These are phyloP conservation scores for Vigna hirtella DNA, from an alignment of 306 rosid species.

Conservation along the genomic window DNA sequence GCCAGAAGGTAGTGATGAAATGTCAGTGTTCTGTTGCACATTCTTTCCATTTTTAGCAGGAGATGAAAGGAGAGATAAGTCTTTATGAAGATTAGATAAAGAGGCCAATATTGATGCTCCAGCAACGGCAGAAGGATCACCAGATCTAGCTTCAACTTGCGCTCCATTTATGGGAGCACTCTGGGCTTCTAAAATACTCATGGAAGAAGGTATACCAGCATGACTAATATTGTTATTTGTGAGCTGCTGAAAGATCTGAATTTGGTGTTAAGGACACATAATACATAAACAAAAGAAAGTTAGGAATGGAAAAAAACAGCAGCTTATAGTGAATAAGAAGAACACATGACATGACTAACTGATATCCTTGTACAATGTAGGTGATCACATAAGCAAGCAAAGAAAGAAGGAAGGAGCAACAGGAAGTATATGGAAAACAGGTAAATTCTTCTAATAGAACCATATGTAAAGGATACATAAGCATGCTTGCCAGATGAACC, in stretches of 20 bases:
- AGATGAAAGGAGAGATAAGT: constrained; percentile 67
- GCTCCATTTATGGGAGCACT: constrained; percentile 73
- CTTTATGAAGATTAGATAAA: constrained; percentile 72
- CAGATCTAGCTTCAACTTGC: constrained; percentile 78
- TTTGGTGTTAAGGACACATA: constrained; percentile 52
- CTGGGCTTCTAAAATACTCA: constrained; percentile 86
- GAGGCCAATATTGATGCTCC: constrained; percentile 92
- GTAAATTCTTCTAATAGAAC: constrained; percentile 29
- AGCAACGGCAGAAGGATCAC: constrained; percentile 90
- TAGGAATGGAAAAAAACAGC: constrained; percentile 13
- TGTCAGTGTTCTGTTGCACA: constrained; percentile 60
- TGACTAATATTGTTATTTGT: constrained; percentile 57
- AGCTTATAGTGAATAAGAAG: constrained; percentile 16
- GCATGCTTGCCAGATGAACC: constrained; percentile 74
- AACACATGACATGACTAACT: constrained; percentile 22
- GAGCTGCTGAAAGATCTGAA: constrained; percentile 88
- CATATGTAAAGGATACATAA: constrained; percentile 85
- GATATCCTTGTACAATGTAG: background rate
- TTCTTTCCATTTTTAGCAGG: constrained; percentile 65
- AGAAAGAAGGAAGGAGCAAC: constrained; percentile 31
- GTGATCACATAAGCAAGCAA: constrained; percentile 13
- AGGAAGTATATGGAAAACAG: constrained; percentile 13
- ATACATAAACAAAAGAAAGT: constrained; percentile 11
- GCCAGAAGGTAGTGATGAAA: constrained; percentile 59
- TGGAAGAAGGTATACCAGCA: constrained; percentile 64